phyloP scores from a whole-genome alignment of 768 basidiomycete genomes.

The Trametes villosa region DNA sequence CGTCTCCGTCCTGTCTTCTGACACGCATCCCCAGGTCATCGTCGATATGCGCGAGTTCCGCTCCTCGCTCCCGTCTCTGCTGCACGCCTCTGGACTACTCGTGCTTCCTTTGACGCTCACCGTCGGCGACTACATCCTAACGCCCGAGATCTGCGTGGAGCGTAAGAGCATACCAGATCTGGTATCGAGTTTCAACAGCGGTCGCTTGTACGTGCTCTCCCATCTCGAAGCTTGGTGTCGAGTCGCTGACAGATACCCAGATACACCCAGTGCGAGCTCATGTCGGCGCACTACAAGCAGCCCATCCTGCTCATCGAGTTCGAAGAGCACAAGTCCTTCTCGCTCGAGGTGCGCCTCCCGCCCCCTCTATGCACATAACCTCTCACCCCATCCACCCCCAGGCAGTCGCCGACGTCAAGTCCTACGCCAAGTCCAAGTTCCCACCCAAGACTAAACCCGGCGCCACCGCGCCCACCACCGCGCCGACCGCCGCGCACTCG shows the following conservation, averaged over 20 bases:
- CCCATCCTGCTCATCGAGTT: slow-evolving; percentile 95
- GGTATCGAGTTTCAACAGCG: slow-evolving; percentile 91
- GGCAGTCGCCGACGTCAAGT: slow-evolving; percentile 69
- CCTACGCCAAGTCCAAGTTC: slow-evolving; percentile 69
- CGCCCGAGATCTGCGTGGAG: slow-evolving; percentile 95
- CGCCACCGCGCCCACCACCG: slow-evolving; percentile 28
- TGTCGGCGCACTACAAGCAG: slow-evolving; percentile 95
- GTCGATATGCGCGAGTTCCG: slow-evolving; percentile 98
- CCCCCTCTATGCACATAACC: background rate
- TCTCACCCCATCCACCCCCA: slow-evolving; percentile 31
- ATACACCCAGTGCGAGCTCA: slow-evolving; percentile 95
- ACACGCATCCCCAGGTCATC: slow-evolving; percentile 63
- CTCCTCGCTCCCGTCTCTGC: slow-evolving; percentile 85
- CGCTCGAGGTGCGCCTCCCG: slow-evolving; percentile 67
- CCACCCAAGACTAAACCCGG: slow-evolving; percentile 52
- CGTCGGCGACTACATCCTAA: slow-evolving; percentile 94
- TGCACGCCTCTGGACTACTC: slow-evolving; percentile 80
- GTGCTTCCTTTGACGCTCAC: slow-evolving; percentile 92
- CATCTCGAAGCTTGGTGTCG: background rate
- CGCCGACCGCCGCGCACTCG: slow-evolving; percentile 49
- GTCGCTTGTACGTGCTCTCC: slow-evolving; percentile 73
- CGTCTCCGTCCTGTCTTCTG: background rate
- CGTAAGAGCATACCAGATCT: slow-evolving; percentile 94
- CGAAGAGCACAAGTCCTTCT: slow-evolving; percentile 95
- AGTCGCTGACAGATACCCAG: slow-evolving; percentile 44